Base-by-base conservation (phyloP, 345 rosid genomes). In the Sonneratia caseolaris region DNA sequence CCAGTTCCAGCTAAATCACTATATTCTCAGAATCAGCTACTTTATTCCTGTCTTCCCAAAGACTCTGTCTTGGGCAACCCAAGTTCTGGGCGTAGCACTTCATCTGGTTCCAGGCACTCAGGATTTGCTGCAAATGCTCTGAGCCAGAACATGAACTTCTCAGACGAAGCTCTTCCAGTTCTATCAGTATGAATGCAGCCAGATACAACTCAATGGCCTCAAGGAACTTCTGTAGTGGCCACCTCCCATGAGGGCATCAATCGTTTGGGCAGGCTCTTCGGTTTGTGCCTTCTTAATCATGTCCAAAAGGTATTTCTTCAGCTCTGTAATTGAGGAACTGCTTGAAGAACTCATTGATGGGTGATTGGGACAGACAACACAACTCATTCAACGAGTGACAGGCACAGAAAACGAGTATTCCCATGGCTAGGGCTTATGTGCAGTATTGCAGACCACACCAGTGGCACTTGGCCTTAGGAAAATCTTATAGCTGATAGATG, bases 371-470 rank as follows among this genome's bases (percentile, higher is more conserved):
- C 32, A 27, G 32, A 0, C 1, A 27, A 27, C 32, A 27, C 32
- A 27, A 27, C 32, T 27, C 32, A 27, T 27, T 27, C 32, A 27
- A 27, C 1, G 32, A 1, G 32, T 27, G 0, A 27, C 32, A 27
- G 32, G 32, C 85, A 62, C 88, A 88, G 43, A 88, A 84, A 65
- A 86, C 93, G 5, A 76, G 79, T 78, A 91, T 94, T 3, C 97
- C 97, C 98, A 91, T 90, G 37, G 98, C 98, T 79, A 91, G 82
- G 66, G 97, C 97, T 86, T 94, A 96, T 68, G 97, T 93, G 97
- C 89, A 55, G 97, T 91, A 37, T 96, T 94, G 84, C 97, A 94
- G 68, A 94, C 97, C 56, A 94, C 97, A 66, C 91, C 97, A 12
- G 95, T 90, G 55, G 97, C 91, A 87, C 98, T 94, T 18, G 98